These are phyloP conservation scores for Fraxinus quadrangulata DNA, from an alignment of 257 asterid species.

Conservation along the genomic window DNA sequence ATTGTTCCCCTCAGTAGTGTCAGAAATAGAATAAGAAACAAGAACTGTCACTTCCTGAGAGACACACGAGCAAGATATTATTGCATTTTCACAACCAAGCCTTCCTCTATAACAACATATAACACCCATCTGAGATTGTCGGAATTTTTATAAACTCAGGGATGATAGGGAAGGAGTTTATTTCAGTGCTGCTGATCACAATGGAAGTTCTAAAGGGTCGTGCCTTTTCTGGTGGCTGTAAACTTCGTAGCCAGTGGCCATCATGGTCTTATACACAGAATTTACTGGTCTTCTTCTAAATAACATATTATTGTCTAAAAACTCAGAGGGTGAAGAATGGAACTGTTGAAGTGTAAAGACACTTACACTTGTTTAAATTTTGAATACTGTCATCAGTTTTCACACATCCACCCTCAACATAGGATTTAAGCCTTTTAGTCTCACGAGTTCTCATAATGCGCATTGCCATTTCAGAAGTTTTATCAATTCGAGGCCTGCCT, in stretches of 20 bases:
- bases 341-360: background rate
- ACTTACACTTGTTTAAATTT: slow-evolving; percentile 69
- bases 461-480: slow-evolving; percentile 48
- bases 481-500: slow-evolving; percentile 47
- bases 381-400: slow-evolving; percentile 51
- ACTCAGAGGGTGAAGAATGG: background rate
- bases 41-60: background rate
- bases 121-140: no score
- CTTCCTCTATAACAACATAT: no score
- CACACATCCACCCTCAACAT: slow-evolving; percentile 63
- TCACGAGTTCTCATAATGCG: slow-evolving; percentile 50
- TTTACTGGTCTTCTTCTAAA: background rate
- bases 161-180: no score
- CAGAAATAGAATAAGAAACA: background rate
- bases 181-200: no score
- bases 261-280: background rate
- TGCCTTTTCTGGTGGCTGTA: background rate
- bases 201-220: no score
- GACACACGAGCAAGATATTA: background rate
- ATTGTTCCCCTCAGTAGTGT: background rate
- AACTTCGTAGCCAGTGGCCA: background rate
- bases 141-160: no score
- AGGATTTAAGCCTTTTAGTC: slow-evolving; percentile 57
- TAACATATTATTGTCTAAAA: background rate
- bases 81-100: no score